These are phyloP conservation scores for Diospyros lotus DNA, from an alignment of 148 eudicot genomes.

Conservation along the genomic window DNA sequence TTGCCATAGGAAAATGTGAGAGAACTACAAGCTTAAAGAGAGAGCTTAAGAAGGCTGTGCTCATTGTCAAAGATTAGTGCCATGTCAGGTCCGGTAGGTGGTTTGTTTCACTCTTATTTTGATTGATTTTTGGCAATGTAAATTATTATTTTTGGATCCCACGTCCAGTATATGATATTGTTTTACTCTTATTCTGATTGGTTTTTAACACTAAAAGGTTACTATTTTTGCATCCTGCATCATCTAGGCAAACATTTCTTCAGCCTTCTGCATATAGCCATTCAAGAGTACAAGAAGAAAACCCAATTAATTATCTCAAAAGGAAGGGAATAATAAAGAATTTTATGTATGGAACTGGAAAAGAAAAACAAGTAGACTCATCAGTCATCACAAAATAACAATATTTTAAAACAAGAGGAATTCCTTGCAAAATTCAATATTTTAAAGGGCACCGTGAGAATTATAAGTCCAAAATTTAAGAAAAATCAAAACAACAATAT, in stretches of 20 bases:
- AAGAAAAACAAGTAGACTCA: neutral
- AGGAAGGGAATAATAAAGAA: neutral
- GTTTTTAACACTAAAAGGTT: neutral
- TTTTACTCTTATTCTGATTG: neutral
- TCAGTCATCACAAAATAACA: neutral
- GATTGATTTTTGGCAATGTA: neutral
- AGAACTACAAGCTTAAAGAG: too few species aligned
- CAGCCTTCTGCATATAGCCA: neutral
- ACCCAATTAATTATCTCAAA: neutral
- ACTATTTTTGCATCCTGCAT: neutral
- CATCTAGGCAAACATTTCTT: neutral
- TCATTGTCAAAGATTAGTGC: too few species aligned
- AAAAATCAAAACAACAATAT: neutral
- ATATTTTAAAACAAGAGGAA: too few species aligned
- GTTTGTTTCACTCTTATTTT: neutral
- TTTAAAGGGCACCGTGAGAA: neutral
- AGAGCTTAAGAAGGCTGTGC: too few species aligned
- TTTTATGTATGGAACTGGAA: neutral
- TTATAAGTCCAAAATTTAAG: neutral
- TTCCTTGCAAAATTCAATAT: neutral
- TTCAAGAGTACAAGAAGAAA: neutral
- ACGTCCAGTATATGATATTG: neutral
- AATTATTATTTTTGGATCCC: neutral
- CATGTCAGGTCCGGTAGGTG: too few species aligned
- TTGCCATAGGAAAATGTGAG: too few species aligned